Percentiles rank a stretch among this genome's conserved stretches.
phyloP scores from a whole-genome alignment of 2,329 filamentous ascomycete genomes.

The Pseudohalonectria lignicola region DNA sequence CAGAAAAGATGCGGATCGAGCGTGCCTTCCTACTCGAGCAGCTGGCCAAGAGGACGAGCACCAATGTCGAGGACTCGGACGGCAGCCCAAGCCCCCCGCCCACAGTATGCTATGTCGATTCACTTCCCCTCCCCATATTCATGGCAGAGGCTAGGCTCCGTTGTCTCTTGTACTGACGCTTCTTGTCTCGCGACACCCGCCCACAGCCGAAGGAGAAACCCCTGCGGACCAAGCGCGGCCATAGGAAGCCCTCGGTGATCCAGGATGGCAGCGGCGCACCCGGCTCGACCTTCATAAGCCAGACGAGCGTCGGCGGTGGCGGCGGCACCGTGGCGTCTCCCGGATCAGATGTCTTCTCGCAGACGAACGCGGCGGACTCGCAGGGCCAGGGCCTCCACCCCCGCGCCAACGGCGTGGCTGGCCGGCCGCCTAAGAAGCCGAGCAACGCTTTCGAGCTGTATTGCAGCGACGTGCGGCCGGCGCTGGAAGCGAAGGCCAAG shows the following conservation, averaged over 20 bases:
- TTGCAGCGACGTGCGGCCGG: slow-evolving; percentile 35
- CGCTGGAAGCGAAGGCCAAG: slow-evolving; percentile 31
- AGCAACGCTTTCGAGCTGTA: slow-evolving; percentile 43
- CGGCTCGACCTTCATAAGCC: slow-evolving; percentile 32
- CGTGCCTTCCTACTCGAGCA: slow-evolving; percentile 66
- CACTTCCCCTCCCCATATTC: slow-evolving; percentile 4
- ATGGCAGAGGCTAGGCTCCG: too few relatives aligned
- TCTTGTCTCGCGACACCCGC: too few relatives aligned
- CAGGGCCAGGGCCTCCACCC: slow-evolving; percentile 13
- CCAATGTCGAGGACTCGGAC: slow-evolving; percentile 67
- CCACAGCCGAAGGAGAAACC: slow-evolving; percentile 67
- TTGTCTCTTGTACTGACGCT: too few relatives aligned
- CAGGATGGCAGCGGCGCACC: slow-evolving; percentile 27
- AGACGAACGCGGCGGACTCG: slow-evolving; percentile 30
- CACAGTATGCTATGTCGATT: slow-evolving; percentile 49
- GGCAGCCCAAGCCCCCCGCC: slow-evolving; percentile 71
- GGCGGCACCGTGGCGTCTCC: slow-evolving; percentile 28
- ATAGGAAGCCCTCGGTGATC: slow-evolving; percentile 47
- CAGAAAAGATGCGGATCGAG: slow-evolving; percentile 86
- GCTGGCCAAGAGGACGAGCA: slow-evolving; percentile 61
- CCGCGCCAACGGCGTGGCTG: slow-evolving; percentile 25
- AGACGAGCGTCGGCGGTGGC: slow-evolving; percentile 20
- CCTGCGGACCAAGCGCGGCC: slow-evolving; percentile 61
- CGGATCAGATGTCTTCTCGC: slow-evolving; percentile 41
- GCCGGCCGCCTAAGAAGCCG: slow-evolving; percentile 25